A percentile compares a stretch with the other conserved stretches of the same genome.
Evolutionary conservation across 495 filamentous ascomycete genomes (phyloP).

Genomic region (Durotheca rogersii): DNA sequence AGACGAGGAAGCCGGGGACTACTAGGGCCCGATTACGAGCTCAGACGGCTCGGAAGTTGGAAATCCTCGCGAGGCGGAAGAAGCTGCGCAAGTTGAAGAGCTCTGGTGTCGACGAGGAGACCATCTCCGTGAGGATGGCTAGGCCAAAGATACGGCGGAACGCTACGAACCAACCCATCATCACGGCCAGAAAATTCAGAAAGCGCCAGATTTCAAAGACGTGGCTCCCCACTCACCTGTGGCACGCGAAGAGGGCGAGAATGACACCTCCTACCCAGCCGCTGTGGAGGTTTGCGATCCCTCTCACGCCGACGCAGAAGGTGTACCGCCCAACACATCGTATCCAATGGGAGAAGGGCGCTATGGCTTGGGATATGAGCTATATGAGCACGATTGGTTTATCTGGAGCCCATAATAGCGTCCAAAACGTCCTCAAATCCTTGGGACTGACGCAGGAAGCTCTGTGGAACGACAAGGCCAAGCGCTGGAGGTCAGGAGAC

Average conservation of each 20-base stretch:
- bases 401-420: slow-evolving; percentile 62
- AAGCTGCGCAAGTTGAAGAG: slow-evolving; percentile 54
- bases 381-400: slow-evolving; percentile 87
- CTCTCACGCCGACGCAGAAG: slow-evolving; percentile 82
- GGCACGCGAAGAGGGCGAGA: slow-evolving; percentile 85
- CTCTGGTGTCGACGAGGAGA: slow-evolving; percentile 27
- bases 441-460: slow-evolving; percentile 61
- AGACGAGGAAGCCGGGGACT: slow-evolving; percentile 67
- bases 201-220: slow-evolving; percentile 87
- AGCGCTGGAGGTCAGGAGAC: slow-evolving; percentile 72
- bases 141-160: slow-evolving; percentile 72
- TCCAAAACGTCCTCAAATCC: slow-evolving; percentile 63
- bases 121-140: slow-evolving; percentile 45
- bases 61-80: slow-evolving; percentile 61
- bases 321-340: slow-evolving; percentile 85
- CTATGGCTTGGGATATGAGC: slow-evolving; percentile 89
- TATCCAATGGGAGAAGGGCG: slow-evolving; percentile 59
- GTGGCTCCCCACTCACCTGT: slow-evolving; percentile 94
- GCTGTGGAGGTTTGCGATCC: slow-evolving; percentile 86
- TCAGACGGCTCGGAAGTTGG: slow-evolving; percentile 75
- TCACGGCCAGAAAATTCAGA: slow-evolving; percentile 68
- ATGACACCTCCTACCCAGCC: slow-evolving; percentile 79
- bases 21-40: slow-evolving; percentile 70
- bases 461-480: slow-evolving; percentile 61
- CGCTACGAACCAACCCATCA: slow-evolving; percentile 64